A percentile compares a stretch with the other conserved stretches of the same genome.
phyloP scores from a whole-genome alignment of 805 yeast genomes.

The Cyberlindnera petersonii region DNA sequence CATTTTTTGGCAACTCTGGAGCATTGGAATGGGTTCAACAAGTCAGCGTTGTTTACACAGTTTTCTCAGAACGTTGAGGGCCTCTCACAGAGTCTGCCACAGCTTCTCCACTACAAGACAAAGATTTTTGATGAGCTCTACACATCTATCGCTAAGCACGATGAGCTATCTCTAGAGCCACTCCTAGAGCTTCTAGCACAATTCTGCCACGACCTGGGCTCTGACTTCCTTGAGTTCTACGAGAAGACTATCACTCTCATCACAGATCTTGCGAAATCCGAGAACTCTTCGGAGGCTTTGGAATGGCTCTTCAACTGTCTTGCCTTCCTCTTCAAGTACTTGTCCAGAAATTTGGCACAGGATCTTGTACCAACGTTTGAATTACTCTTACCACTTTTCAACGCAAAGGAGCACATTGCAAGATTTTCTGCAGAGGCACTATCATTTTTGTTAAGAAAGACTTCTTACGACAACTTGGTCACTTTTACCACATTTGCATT shows the following conservation, averaged over 20 bases:
- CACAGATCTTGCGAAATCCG: slow-evolving; percentile 43
- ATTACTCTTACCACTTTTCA: slow-evolving; percentile 59
- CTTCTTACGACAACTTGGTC: slow-evolving; percentile 44
- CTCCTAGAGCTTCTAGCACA: slow-evolving; percentile 76
- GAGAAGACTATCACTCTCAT: slow-evolving; percentile 47
- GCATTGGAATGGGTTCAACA: slow-evolving; percentile 85
- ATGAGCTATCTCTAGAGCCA: slow-evolving; percentile 74
- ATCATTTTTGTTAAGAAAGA: slow-evolving; percentile 75
- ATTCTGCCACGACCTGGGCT: slow-evolving; percentile 87
- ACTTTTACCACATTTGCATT: slow-evolving; percentile 44
- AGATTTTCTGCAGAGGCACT: slow-evolving; percentile 89
- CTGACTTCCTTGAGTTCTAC: slow-evolving; percentile 79
- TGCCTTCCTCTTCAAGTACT: slow-evolving; percentile 86
- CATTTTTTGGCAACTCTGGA: slow-evolving; percentile 75
- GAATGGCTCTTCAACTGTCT: slow-evolving; percentile 83
- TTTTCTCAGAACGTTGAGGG: slow-evolving; percentile 55
- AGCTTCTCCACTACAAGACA: slow-evolving; percentile 66
- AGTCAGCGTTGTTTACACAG: slow-evolving; percentile 65
- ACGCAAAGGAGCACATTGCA: slow-evolving; percentile 60
- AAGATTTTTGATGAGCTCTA: slow-evolving; percentile 53
- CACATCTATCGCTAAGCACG: slow-evolving; percentile 48
- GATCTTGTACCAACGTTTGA: slow-evolving; percentile 70
- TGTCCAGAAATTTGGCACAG: slow-evolving; percentile 57
- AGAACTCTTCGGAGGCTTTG: slow-evolving; percentile 53
- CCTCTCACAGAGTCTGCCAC: slow-evolving; percentile 69